phyloP scores from a whole-genome alignment of 441 rosid genomes.

The Populus hybrid region DNA sequence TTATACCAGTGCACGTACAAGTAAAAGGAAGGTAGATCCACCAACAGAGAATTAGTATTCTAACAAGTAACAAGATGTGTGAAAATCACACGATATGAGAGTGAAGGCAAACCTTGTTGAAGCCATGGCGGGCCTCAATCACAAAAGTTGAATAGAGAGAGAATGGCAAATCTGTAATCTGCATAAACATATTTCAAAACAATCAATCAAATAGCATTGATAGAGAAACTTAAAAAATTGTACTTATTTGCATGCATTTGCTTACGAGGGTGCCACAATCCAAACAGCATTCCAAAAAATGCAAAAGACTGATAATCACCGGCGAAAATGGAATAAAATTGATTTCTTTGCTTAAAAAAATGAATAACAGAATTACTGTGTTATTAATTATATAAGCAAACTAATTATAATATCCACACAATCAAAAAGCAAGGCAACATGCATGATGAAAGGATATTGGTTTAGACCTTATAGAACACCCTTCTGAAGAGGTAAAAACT shows the following conservation, averaged over 20 bases:
- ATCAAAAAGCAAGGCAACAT: neutral
- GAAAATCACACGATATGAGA: conserved; percentile 10
- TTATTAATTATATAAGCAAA: neutral
- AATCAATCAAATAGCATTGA: conserved; percentile 7
- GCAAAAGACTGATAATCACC: neutral
- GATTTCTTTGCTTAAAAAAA: neutral
- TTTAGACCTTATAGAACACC: neutral
- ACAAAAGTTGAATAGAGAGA: conserved; percentile 95
- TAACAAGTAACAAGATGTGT: conserved; percentile 13
- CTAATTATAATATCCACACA: neutral
- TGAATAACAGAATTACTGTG: neutral
- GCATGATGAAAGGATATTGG: neutral
- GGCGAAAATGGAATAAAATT: neutral
- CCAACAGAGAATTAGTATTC: conserved; percentile 10
- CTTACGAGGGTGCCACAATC: neutral
- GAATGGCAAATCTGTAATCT: conserved; percentile 95
- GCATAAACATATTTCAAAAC: conserved; percentile 35
- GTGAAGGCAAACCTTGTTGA: conserved; percentile 69
- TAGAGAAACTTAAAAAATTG: neutral
- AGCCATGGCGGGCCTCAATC: conserved; percentile 94
- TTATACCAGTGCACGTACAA: neutral
- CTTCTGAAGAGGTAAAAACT: neutral
- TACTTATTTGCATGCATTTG: neutral
- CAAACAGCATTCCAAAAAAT: neutral
- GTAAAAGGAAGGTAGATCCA: neutral